Conservation (phyloP, 2,329 filamentous ascomycete species). For the Phoma sp. region DNA sequence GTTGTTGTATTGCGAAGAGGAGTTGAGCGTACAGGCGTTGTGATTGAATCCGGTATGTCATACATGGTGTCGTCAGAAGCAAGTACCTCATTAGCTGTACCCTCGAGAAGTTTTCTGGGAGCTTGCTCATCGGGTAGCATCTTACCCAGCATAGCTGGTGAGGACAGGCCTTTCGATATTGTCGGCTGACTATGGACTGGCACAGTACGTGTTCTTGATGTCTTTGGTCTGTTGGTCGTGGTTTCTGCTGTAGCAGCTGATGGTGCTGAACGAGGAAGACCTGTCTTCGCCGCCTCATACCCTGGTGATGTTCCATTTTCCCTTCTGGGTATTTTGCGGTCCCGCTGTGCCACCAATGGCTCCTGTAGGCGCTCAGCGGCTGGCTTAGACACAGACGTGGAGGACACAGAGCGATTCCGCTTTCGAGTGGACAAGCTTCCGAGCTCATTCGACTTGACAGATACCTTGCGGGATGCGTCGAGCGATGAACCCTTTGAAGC, state of each 20-base stretch:
- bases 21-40: conserved; percentile 32
- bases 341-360: conserved; percentile 23
- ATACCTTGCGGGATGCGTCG: conserved; percentile 14
- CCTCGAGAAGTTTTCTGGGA: background rate
- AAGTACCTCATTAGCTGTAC: conserved; percentile 10
- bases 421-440: conserved; percentile 43
- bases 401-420: conserved; percentile 32
- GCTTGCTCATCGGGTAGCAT: conserved; percentile 40
- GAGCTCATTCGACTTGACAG: conserved; percentile 38
- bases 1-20: conserved; percentile 20
- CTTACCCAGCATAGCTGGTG: conserved; percentile 40
- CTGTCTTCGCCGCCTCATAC: conserved; percentile 3
- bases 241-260: conserved; percentile 2
- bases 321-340: conserved; percentile 39
- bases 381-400: conserved; percentile 19
- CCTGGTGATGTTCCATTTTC: conserved; percentile 28
- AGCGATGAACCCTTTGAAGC: background rate
- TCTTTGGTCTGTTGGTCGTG: conserved; percentile 34
- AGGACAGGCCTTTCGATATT: conserved; percentile 41
- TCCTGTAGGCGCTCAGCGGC: conserved; percentile 13
- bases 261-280: background rate
- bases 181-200: conserved; percentile 2
- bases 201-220: conserved; percentile 27
- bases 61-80: conserved; percentile 46
- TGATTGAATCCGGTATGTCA: conserved; percentile 36